Base-by-base conservation (phyloP, 2,329 filamentous ascomycete genomes). In the Ilyonectria sp. region DNA sequence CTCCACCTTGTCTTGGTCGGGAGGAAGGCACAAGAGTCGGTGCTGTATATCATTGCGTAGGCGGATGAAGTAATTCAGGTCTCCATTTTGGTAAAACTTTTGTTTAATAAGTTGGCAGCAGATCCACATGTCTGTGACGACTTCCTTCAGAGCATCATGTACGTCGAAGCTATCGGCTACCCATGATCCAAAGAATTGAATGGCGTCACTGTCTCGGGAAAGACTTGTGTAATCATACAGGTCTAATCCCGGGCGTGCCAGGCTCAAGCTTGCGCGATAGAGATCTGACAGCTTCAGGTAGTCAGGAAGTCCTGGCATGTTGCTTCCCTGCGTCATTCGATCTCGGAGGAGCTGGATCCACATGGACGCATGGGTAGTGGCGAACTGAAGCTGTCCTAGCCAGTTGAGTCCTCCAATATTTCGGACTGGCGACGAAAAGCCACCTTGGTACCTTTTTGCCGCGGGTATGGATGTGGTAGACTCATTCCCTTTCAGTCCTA, bases 11-110 rank as follows among this genome's bases (percentile, higher is more conserved):
- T 33, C 26, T 6, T 52, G 15, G 11, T 52, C 47, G 10, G 2
- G 4, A 1, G 26, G 26, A 19, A 52, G 15, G 11, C 47, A 52
- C 26, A 52, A 17, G 11, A 52, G 47, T 17, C 29, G 47, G 47
- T 52, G n/a, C 26, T 52, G 47, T 21, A 52, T 52, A 17, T 52
- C 47, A 33, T 52, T 52, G 15, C 47, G 47, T 33, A 29, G 47
- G 26, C 47, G 47, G 26, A 52, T 33, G 26, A 52, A 52, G 26
- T 52, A 31, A 3, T 52, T 52, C 2, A 52, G 26, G 15, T 52
- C 40, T 17, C 15, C 47, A 33, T 31, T 17, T 17, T 31, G 26
- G 19, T 52, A 4, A 11, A 21, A 33, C 17, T n/a, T 33, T 13
- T 52, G 47, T 13, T 19, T 31, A 7, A 52, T 52, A 1, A 52